These are phyloP conservation scores for Aspergillus bertholletiae DNA, from an alignment of 495 filamentous ascomycete species.

Conservation along the genomic window DNA sequence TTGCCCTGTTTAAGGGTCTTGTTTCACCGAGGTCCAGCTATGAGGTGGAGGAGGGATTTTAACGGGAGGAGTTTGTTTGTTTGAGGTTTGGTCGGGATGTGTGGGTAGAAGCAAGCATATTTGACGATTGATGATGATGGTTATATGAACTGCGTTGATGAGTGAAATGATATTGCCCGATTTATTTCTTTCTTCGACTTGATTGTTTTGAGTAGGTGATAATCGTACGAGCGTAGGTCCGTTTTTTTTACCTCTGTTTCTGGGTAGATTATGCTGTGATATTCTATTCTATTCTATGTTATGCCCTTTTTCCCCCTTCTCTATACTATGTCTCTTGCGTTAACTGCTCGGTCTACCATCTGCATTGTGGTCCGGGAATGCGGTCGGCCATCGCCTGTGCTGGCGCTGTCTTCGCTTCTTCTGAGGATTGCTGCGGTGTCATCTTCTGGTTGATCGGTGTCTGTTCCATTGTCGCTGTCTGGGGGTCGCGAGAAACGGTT, in stretches of 20 bases:
- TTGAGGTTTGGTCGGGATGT: background rate
- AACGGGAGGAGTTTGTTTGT: background rate
- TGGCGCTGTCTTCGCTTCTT: slow-evolving; percentile 6
- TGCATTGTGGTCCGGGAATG: background rate
- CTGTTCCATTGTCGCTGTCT: slow-evolving; percentile 7
- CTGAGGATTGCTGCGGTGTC: slow-evolving; percentile 2
- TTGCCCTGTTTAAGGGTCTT: slow-evolving; percentile 26
- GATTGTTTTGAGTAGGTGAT: background rate
- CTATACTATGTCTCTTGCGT: slow-evolving; percentile 8
- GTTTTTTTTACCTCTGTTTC: no score
- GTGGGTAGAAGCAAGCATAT: background rate
- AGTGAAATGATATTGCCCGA: slow-evolving; percentile 9
- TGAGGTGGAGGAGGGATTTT: no score
- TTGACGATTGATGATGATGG: background rate
- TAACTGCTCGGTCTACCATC: background rate
- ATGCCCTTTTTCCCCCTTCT: no score
- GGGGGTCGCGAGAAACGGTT: slow-evolving; percentile 52
- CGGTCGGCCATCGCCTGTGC: background rate
- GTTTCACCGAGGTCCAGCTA: no score
- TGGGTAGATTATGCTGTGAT: background rate
- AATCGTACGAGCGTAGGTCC: no score
- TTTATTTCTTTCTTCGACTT: background rate
- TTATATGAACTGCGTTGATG: background rate
- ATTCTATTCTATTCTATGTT: no score
- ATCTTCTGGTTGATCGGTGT: background rate